phyloP scores from a whole-genome alignment of 352 stramenopile genomes.

The Lagenidium giganteum region DNA sequence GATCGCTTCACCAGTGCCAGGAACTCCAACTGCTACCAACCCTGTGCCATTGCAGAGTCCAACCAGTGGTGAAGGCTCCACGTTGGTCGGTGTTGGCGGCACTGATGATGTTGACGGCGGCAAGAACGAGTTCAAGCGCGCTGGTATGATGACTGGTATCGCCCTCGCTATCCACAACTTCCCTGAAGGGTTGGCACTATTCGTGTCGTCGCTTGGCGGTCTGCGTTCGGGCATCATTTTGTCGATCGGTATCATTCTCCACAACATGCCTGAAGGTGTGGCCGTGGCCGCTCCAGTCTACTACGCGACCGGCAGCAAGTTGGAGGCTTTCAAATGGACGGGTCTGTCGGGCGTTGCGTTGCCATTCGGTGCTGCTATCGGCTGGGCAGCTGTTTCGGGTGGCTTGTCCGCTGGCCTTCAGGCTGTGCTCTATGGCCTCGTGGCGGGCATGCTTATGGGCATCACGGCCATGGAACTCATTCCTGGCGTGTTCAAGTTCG shows the following conservation, averaged over 20 bases:
- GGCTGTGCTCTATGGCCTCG: conserved; percentile 88
- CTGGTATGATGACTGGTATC: conserved; percentile 90
- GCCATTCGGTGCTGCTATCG: conserved; percentile 85
- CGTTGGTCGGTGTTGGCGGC: conserved; percentile 2
- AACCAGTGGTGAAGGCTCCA: conserved; percentile 1
- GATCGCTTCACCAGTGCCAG: conserved; percentile 22
- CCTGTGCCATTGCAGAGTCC: conserved; percentile 7
- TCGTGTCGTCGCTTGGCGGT: conserved; percentile 90
- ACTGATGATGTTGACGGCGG: conserved; percentile 13
- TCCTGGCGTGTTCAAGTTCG: conserved; percentile 87
- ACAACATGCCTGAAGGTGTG: conserved; percentile 96
- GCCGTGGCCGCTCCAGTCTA: conserved; percentile 94
- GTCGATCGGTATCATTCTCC: conserved; percentile 93
- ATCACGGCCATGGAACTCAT: conserved; percentile 90
- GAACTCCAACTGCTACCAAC: conserved; percentile 1
- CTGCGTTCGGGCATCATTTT: conserved; percentile 87
- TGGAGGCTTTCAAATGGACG: conserved; percentile 91
- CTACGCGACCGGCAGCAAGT: conserved; percentile 91
- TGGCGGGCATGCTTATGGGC: conserved; percentile 92
- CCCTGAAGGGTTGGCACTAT: conserved; percentile 94
- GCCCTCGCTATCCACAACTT: conserved; percentile 98
- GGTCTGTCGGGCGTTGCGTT: conserved; percentile 84
- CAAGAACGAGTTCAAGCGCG: conserved; percentile 61
- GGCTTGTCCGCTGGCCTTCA: conserved; percentile 64
- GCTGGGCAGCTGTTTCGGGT: conserved; percentile 60